phyloP scores from a whole-genome alignment of 345 rosid genomes.

The Populus alba region DNA sequence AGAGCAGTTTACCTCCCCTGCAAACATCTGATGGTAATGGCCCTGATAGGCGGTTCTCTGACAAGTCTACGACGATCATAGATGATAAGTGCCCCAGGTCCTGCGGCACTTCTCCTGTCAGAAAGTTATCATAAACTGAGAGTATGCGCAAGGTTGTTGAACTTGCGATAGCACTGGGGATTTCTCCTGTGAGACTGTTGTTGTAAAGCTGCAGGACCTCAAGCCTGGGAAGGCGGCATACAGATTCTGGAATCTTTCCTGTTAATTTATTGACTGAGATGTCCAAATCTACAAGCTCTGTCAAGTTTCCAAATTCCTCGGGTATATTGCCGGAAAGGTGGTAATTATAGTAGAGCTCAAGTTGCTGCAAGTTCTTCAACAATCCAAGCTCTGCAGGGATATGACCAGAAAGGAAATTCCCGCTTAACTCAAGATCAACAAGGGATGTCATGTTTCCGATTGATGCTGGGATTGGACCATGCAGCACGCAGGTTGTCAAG shows the following conservation, averaged over 20 bases:
- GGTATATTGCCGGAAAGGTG: slow-evolving; percentile 71
- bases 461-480: slow-evolving; percentile 66
- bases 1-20: slow-evolving; percentile 63
- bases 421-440: slow-evolving; percentile 77
- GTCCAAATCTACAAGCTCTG: slow-evolving; percentile 76
- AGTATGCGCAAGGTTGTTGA: slow-evolving; percentile 59
- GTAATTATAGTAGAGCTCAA: slow-evolving; percentile 72
- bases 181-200: slow-evolving; percentile 83
- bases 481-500: slow-evolving; percentile 56
- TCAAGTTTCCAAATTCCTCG: slow-evolving; percentile 77
- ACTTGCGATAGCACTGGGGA: slow-evolving; percentile 58
- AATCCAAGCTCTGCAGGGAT: slow-evolving; percentile 73
- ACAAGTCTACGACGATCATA: slow-evolving; percentile 63
- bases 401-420: slow-evolving; percentile 64
- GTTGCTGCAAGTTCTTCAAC: slow-evolving; percentile 67
- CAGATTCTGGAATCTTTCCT: slow-evolving; percentile 71
- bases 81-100: slow-evolving; percentile 57
- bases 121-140: slow-evolving; percentile 68
- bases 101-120: slow-evolving; percentile 69
- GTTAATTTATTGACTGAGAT: slow-evolving; percentile 76
- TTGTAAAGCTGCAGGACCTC: slow-evolving; percentile 78
- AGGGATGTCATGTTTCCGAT: slow-evolving; percentile 84
- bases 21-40: slow-evolving; percentile 65
- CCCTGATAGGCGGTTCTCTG: slow-evolving; percentile 76
- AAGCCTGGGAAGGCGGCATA: slow-evolving; percentile 72